Base-by-base conservation (phyloP, 2,329 filamentous ascomycete genomes). In the Ceratocystis papillata region DNA sequence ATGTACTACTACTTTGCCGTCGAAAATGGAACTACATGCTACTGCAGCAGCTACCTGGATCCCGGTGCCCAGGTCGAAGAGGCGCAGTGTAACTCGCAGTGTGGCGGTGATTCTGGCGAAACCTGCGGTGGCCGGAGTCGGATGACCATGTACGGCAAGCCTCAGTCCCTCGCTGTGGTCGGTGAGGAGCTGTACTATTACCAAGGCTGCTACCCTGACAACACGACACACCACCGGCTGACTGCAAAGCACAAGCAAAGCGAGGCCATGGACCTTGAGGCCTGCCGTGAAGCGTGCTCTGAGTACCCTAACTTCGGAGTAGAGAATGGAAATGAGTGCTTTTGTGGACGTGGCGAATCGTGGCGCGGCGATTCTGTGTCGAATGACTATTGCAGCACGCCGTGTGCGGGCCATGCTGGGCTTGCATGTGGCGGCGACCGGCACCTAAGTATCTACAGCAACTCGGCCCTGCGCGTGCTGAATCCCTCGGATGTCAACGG, bases 1-100 rank as follows among this genome's bases (percentile, higher is more conserved):
- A 67, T 67, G 53, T 63, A 63, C 57, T 67, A 62, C 15, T 66
- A 62, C 33, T 66, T 66, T 59, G 60, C 46, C 17, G 41, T 55
- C 1, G 41, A 61, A 37, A 44, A 20, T 25, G 53, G 65, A 28
- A 62, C 46, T n/a, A 50, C 46, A n/a, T 67, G 66, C 50, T 63
- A 63, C 45, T 63, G 63, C 46, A 60, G 20, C 37, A 65, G 63
- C 60, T 53, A 59, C 28, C 45, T 65, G 12, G 20, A 44, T 28
- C 30, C 28, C 12, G 5, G 6, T 7, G 6, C 7, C 20, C 45
- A 20, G 4, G 28, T 60, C 1, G 17, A 50, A 7, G 30, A 53
- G 6, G 15, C 63, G 8, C 20, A 44, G 28, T 67, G 66, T n/a
- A 50, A 65, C 12, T 8, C 60, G 1, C 55, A 37, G 17, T 67